Evolutionary conservation across 306 rosid species (phyloP).

Genomic region (Nissolia schottii): DNA sequence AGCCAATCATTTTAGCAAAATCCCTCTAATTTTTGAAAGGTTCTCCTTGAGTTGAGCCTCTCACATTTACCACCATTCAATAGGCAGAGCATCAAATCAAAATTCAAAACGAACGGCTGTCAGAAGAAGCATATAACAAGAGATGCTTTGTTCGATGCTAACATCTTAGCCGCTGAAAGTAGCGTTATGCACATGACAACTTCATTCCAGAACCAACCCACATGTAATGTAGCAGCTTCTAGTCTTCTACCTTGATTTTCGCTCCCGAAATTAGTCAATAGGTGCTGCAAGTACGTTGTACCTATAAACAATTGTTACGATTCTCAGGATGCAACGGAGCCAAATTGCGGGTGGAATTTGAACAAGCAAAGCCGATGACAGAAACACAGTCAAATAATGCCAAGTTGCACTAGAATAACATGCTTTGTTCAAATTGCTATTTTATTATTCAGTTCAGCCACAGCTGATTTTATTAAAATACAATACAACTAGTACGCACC

Average conservation of each 20-base stretch:
- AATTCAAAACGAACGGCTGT: background rate
- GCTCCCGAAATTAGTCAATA: background rate
- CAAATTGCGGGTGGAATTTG: background rate
- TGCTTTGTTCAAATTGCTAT: background rate
- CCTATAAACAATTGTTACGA: background rate
- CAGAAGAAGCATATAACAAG: no score
- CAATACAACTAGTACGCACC: background rate
- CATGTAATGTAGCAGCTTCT: background rate
- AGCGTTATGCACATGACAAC: background rate
- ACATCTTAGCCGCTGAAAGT: background rate
- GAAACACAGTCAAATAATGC: background rate
- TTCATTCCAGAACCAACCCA: background rate
- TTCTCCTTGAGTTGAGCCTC: no score
- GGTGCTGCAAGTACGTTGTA: background rate
- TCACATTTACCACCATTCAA: constrained; percentile 2
- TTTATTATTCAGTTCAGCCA: background rate
- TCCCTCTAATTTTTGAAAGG: background rate
- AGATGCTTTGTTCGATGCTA: background rate
- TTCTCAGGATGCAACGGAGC: background rate
- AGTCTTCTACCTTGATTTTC: background rate
- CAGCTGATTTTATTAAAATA: background rate
- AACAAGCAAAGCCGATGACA: constrained; percentile 10
- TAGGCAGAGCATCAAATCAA: background rate
- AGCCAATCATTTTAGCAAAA: background rate
- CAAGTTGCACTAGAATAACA: background rate